Conservation (phyloP, 2,329 filamentous ascomycete species). For the Venturiaceae sp. region DNA sequence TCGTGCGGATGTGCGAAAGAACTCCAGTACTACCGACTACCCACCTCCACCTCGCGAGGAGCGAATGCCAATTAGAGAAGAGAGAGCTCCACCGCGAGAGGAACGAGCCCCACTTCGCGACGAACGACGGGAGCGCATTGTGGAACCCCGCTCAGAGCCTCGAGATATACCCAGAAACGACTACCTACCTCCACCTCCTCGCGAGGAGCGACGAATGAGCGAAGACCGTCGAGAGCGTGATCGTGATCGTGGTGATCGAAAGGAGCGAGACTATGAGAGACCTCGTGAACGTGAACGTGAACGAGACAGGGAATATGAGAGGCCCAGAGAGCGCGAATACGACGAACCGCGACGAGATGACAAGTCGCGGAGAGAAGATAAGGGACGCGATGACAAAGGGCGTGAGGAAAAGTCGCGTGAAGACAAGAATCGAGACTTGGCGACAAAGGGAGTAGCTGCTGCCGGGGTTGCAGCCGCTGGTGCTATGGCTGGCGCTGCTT, state of each 20-base stretch:
- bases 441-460: neutral
- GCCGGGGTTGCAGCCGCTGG: neutral
- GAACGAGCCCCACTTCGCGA: neutral
- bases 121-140: neutral
- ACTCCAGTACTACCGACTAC: neutral
- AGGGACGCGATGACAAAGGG: conserved; percentile 4
- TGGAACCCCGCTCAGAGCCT: neutral
- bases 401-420: conserved; percentile 6
- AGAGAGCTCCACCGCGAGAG: neutral
- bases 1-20: neutral
- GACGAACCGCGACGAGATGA: conserved; percentile 18
- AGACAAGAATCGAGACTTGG: neutral
- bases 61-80: neutral
- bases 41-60: neutral
- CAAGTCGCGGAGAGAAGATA: conserved; percentile 15
- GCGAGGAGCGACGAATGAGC: conserved; percentile 11
- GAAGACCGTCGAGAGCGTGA: conserved; percentile 20
- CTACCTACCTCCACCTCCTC: neutral
- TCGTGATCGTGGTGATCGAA: conserved; percentile 16
- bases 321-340: conserved; percentile 15
- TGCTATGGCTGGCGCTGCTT: conserved; percentile 1
- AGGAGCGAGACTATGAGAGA: conserved; percentile 12
- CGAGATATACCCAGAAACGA: neutral
- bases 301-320: conserved; percentile 13
- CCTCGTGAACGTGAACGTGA: conserved; percentile 15